phyloP scores from a whole-genome alignment of 768 basidiomycete species.

The Polyporus arcularius region DNA sequence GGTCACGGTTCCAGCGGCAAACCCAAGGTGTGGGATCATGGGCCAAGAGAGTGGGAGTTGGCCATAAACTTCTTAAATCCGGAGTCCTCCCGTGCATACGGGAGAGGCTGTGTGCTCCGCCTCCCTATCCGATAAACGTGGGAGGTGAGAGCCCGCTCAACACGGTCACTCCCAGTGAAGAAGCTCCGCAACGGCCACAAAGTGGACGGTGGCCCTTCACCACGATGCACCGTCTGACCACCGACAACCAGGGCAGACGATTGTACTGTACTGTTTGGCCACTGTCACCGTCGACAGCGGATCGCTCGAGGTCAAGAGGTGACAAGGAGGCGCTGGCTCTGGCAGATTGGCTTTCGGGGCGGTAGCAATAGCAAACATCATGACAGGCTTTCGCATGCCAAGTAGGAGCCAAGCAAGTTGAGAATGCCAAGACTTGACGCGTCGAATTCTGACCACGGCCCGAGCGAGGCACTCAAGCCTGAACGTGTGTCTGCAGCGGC shows the following conservation, averaged over 20 bases:
- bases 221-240: too few relatives aligned
- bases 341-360: conserved; percentile 3
- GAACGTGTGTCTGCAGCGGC: background rate
- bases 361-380: background rate
- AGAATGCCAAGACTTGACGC: conserved; percentile 4
- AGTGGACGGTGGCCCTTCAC: too few relatives aligned
- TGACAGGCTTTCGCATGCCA: conserved; percentile 11
- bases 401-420: conserved; percentile 10
- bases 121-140: conserved; percentile 4
- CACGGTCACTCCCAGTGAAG: background rate
- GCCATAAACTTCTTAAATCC: background rate
- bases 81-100: background rate
- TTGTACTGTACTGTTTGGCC: background rate
- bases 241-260: too few relatives aligned
- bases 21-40: conserved; percentile 3
- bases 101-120: background rate
- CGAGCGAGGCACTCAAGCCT: background rate
- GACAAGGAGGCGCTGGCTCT: background rate
- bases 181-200: background rate
- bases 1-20: background rate
- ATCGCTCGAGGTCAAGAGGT: background rate
- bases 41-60: conserved; percentile 2
- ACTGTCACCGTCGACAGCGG: background rate
- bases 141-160: background rate
- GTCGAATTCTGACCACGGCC: background rate